These are phyloP conservation scores for Graphilbum fragrans DNA, from an alignment of 2,329 filamentous ascomycete genomes.

Conservation along the genomic window DNA sequence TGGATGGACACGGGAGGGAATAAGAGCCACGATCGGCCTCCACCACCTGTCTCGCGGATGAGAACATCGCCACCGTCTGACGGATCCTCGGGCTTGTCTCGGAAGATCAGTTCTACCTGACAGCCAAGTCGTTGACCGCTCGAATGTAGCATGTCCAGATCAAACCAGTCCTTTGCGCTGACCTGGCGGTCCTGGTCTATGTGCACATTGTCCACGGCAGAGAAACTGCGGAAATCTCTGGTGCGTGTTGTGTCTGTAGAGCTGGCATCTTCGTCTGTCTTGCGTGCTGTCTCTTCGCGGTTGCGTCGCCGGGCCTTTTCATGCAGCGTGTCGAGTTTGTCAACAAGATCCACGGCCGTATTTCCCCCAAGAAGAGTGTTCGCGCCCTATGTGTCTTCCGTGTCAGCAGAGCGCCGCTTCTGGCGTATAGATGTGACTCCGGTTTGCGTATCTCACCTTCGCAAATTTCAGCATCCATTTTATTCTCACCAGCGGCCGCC, in stretches of 20 bases:
- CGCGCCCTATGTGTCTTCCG: slow-evolving; percentile 33
- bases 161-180: slow-evolving; percentile 80
- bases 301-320: slow-evolving; percentile 57
- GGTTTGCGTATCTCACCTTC: slow-evolving; percentile 36
- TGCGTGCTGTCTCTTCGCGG: slow-evolving; percentile 56
- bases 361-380: slow-evolving; percentile 39
- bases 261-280: slow-evolving; percentile 73
- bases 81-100: slow-evolving; percentile 62
- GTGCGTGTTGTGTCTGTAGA: slow-evolving; percentile 71
- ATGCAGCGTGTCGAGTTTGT: slow-evolving; percentile 60
- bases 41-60: slow-evolving; percentile 73
- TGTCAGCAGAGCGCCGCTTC: slow-evolving; percentile 15
- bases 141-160: slow-evolving; percentile 73
- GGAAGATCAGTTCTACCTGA: slow-evolving; percentile 72
- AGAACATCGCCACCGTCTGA: slow-evolving; percentile 72
- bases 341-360: slow-evolving; percentile 45
- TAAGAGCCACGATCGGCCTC: slow-evolving; percentile 63
- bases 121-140: slow-evolving; percentile 84
- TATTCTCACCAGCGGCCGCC: slow-evolving; percentile 73
- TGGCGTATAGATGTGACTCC: too few relatives aligned
- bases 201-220: slow-evolving; percentile 53
- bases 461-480: slow-evolving; percentile 81
- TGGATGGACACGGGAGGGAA: slow-evolving; percentile 75
- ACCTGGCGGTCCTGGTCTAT: slow-evolving; percentile 75
- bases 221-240: slow-evolving; percentile 67